phyloP scores from a whole-genome alignment of 163 green algal species.

The Picocystis sp. region DNA sequence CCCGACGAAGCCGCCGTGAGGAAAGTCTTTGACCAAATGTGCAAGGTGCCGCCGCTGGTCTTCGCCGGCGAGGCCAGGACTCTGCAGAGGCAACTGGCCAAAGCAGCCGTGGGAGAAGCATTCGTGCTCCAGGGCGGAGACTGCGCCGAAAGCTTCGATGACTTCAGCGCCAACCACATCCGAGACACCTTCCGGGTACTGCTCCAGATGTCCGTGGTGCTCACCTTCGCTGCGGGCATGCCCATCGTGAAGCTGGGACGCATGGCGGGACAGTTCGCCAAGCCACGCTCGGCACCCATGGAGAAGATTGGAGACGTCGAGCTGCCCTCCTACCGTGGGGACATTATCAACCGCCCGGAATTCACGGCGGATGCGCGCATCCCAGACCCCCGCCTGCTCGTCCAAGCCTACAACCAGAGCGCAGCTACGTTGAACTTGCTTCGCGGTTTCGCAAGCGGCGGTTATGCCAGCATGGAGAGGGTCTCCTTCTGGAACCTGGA shows the following conservation, averaged over 20 bases:
- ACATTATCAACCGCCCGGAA: conserved; percentile 97
- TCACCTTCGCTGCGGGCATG: conserved; percentile 88
- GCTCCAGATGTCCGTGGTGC: conserved; percentile 84
- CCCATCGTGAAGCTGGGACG: conserved; percentile 93
- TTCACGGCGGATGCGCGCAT: conserved; percentile 70
- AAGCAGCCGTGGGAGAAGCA: conserved; percentile 60
- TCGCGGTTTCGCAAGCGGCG: conserved; percentile 80
- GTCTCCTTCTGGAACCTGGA: conserved; percentile 93
- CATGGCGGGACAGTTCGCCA: conserved; percentile 96
- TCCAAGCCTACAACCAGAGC: conserved; percentile 91
- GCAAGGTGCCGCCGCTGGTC: conserved; percentile 4
- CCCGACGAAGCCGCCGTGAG: conserved; percentile 35
- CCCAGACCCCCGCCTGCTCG: conserved; percentile 69
- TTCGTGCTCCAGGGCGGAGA: conserved; percentile 66
- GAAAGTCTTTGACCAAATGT: conserved; percentile 37
- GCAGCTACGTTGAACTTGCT: conserved; percentile 97
- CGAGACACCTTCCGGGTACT: conserved; percentile 39
- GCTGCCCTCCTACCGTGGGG: conserved; percentile 78
- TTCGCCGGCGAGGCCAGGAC: conserved; percentile 69
- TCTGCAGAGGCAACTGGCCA: conserved; percentile 70
- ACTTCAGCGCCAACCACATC: conserved; percentile 93
- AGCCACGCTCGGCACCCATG: conserved; percentile 41
- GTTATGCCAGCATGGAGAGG: conserved; percentile 82
- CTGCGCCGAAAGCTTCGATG: conserved; percentile 87
- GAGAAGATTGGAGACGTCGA: conserved; percentile 54